Base-by-base conservation (phyloP, 108 stramenopile species). In the Nannochloropsis gaditana region DNA sequence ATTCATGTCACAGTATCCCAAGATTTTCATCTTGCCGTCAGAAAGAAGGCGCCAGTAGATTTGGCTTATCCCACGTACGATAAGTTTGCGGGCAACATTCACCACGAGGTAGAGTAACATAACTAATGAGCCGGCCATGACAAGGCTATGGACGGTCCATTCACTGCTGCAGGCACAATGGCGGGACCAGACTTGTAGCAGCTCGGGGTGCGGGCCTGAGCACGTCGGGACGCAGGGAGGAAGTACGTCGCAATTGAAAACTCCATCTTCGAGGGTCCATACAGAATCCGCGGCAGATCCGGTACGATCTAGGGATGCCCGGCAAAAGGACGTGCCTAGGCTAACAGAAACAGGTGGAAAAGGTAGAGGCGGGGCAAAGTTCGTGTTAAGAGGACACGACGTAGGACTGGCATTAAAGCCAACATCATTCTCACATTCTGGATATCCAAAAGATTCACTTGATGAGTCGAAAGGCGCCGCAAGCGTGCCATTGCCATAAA, bases 1-100 rank as follows among this genome's bases (percentile, higher is more conserved):
- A n/a, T 73, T n/a, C 59, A n/a, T n/a, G 59, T 73, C 59, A n/a
- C 59, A 73, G 59, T 73, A n/a, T 73, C 59, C 59, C 15, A 73
- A n/a, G n/a, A 73, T n/a, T 15, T 15, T 73, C 19, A 73, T 15
- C 59, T 73, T 73, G 59, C 59, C 59, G n/a, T 73, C 59, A n/a
- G 59, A 73, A 15, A 73, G 59, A n/a, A 73, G 59, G 59, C 59
- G 59, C 59, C 59, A 73, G n/a, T 73, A n/a, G n/a, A n/a, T 6
- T 73, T 73, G 59, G n/a, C 59, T 73, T 6, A 73, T 4, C 15
- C 59, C 59, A 15, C n/a, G 59, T 73, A 73, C n/a, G 4, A 73
- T n/a, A 15, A 73, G 15, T 73, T 73, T 73, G n/a, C 59, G 59
- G 59, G 59, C 59, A 15, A 73, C 15, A 73, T 73, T 73, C n/a